Percentiles rank a stretch among this genome's conserved stretches.
Evolutionary conservation across 441 rosid species (phyloP).

Genomic region (Bruguiera hainesii): DNA sequence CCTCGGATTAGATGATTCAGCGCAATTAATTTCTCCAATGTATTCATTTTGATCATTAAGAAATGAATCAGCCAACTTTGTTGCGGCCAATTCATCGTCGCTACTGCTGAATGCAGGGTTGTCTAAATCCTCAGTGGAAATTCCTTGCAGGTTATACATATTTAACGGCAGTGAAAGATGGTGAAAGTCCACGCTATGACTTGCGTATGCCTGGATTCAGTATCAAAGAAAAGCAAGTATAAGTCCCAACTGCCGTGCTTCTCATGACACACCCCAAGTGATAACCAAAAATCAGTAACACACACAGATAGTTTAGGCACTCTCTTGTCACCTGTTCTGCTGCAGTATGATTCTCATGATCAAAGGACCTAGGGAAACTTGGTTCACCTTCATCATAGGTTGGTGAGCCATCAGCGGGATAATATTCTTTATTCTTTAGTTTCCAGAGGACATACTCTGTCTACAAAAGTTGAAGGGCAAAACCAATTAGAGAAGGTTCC

Average conservation of each 20-base stretch:
- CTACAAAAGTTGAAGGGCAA: constrained; percentile 21
- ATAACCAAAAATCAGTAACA: too few species aligned
- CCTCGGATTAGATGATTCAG: background rate
- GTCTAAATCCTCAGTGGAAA: background rate
- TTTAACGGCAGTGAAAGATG: too few species aligned
- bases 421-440: constrained; percentile 22
- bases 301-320: background rate
- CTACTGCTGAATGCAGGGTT: background rate
- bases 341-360: background rate
- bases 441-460: constrained; percentile 25
- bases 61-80: background rate
- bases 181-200: too few species aligned
- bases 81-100: background rate
- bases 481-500: constrained; percentile 5
- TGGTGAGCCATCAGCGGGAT: background rate
- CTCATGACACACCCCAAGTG: too few species aligned
- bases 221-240: background rate
- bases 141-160: background rate
- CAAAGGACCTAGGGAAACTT: too few species aligned
- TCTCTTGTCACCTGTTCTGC: constrained; percentile 8
- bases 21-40: background rate
- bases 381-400: too few species aligned
- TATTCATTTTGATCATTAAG: background rate
- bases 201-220: background rate
- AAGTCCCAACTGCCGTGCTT: background rate